Evolutionary conservation across 768 basidiomycete genomes (phyloP).

Genomic region (Kwoniella europaea): DNA sequence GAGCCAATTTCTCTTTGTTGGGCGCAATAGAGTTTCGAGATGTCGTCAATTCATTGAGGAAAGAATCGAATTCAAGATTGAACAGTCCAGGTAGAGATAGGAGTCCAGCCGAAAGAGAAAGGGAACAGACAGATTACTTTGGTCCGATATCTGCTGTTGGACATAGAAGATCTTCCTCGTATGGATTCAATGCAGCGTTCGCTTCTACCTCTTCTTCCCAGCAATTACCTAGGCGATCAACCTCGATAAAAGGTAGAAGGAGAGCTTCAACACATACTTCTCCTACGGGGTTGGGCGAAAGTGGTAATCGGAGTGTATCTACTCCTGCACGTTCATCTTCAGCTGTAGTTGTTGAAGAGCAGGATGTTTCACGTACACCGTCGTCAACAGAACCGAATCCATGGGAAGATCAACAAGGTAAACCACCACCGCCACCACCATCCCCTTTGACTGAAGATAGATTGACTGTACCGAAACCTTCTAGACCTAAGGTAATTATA

Average conservation of each 20-base stretch:
- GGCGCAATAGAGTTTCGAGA: conserved; percentile 95
- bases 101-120: conserved; percentile 14
- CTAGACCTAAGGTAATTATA: conserved; percentile 23
- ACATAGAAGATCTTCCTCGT: conserved; percentile 21
- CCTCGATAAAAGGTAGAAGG: conserved; percentile 7
- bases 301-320: conserved; percentile 11
- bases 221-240: neutral
- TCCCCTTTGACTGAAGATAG: neutral
- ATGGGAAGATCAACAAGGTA: conserved; percentile 40
- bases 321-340: neutral
- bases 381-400: conserved; percentile 38
- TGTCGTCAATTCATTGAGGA: conserved; percentile 78
- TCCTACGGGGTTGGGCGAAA: conserved; percentile 1
- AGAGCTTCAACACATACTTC: conserved; percentile 17
- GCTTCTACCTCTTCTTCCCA: neutral
- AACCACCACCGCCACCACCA: conserved; percentile 25
- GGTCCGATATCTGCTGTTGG: conserved; percentile 25
- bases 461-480: conserved; percentile 12
- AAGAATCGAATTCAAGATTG: conserved; percentile 63
- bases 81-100: conserved; percentile 25
- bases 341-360: neutral
- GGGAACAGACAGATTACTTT: conserved; percentile 48
- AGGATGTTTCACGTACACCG: neutral
- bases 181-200: conserved; percentile 16
- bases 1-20: conserved; percentile 69